phyloP scores from a whole-genome alignment of 192 early-diverging fungal species.

The Pilobolus umbonatus region DNA sequence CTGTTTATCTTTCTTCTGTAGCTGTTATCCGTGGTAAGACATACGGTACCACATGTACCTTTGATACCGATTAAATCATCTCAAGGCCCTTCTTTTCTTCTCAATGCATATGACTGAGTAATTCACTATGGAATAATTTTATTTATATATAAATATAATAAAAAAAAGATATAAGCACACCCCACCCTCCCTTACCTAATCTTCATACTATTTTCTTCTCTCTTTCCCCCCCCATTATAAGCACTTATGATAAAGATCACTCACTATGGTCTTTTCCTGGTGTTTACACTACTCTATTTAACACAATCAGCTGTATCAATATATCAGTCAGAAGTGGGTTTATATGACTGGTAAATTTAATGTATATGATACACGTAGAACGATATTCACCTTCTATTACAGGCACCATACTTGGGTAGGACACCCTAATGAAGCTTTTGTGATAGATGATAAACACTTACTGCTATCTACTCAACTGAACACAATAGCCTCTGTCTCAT shows the following conservation, averaged over 20 bases:
- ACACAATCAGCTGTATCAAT: slow-evolving; percentile 21
- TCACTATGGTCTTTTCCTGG: too few species aligned
- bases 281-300: too few species aligned
- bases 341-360: slow-evolving; percentile 45
- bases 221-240: too few species aligned
- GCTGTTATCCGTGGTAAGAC: slow-evolving; percentile 40
- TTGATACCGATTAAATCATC: slow-evolving; percentile 35
- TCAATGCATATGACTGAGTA: too few species aligned
- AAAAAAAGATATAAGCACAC: too few species aligned
- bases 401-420: slow-evolving; percentile 58
- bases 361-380: not conserved
- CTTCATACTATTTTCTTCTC: too few species aligned
- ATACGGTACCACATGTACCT: slow-evolving; percentile 37
- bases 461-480: slow-evolving; percentile 66
- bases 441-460: slow-evolving; percentile 36
- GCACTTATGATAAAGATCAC: too few species aligned
- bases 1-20: slow-evolving; percentile 2
- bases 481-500: slow-evolving; percentile 65
- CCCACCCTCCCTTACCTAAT: too few species aligned
- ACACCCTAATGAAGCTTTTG: slow-evolving; percentile 31
- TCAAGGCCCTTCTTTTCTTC: too few species aligned
- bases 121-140: too few species aligned
- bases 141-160: too few species aligned
- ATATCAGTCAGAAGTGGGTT: slow-evolving; percentile 44
- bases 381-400: not conserved